Conservation (phyloP, 768 basidiomycete species). For the Kwoniella pini region DNA sequence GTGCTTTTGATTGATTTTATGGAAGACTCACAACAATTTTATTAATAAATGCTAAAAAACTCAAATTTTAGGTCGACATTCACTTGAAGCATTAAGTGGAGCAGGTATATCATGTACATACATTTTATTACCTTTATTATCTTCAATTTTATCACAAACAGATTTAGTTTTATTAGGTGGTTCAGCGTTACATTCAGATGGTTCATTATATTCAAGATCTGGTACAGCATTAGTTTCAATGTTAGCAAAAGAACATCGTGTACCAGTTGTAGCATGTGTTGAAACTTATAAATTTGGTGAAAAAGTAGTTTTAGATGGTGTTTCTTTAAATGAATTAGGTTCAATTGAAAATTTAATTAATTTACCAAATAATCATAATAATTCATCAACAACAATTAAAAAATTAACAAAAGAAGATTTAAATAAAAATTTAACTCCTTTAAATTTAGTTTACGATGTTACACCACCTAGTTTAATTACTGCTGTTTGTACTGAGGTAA, state of each 20-base stretch:
- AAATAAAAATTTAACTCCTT: slow-evolving; percentile 62
- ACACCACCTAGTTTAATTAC: slow-evolving; percentile 91
- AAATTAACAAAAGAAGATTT: slow-evolving; percentile 17
- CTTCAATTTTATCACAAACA: slow-evolving; percentile 66
- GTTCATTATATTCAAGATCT: slow-evolving; percentile 87
- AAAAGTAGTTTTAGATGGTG: slow-evolving; percentile 84
- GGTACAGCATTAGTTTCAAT: slow-evolving; percentile 96
- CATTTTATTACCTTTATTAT: slow-evolving; percentile 74
- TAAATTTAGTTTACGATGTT: slow-evolving; percentile 90
- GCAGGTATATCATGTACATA: slow-evolving; percentile 83
- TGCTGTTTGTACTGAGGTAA: slow-evolving; percentile 88
- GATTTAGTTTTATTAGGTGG: slow-evolving; percentile 87
- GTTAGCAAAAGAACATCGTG: slow-evolving; percentile 84
- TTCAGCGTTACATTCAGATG: slow-evolving; percentile 91
- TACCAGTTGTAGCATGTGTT: slow-evolving; percentile 94
- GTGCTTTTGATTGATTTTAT: not conserved
- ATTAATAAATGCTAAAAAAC: too few species aligned
- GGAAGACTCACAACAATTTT: not conserved
- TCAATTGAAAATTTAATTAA: slow-evolving; percentile 23
- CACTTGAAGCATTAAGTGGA: slow-evolving; percentile 69
- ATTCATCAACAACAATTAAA: not conserved
- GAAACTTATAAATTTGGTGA: slow-evolving; percentile 99
- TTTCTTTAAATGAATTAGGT: slow-evolving; percentile 96
- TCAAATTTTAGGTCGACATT: slow-evolving; percentile 67
- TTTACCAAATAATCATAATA: slow-evolving; percentile 11